phyloP scores from a whole-genome alignment of 179 eudicot genomes.

The Corrigiola litoralis region DNA sequence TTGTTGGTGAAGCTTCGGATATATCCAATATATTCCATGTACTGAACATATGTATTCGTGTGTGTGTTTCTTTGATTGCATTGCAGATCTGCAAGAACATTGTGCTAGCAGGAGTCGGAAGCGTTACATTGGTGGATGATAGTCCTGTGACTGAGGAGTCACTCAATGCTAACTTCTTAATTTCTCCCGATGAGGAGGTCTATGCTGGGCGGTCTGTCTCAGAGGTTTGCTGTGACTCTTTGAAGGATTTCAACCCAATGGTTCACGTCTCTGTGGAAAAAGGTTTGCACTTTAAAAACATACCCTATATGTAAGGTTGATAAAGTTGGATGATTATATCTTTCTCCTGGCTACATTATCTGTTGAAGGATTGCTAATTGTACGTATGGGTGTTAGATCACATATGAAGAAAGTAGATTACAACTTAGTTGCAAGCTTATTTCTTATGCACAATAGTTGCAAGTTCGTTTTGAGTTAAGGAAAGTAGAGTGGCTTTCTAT shows the following conservation, averaged over 20 bases:
- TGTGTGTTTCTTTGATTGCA: not conserved
- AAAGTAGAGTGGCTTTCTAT: not conserved
- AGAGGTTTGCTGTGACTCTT: constrained; percentile 79
- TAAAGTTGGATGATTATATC: not conserved
- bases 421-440: no score
- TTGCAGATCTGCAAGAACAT: constrained; percentile 93
- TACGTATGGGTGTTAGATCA: no score
- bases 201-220: constrained; percentile 58
- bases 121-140: constrained; percentile 76
- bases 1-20: not conserved
- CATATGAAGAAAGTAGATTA: no score
- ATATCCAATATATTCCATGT: not conserved
- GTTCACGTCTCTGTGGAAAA: constrained; percentile 82
- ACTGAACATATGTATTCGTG: not conserved
- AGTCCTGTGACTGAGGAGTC: constrained; percentile 63
- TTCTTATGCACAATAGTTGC: no score
- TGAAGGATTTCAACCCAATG: constrained; percentile 97
- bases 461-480: not conserved
- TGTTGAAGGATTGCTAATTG: not conserved
- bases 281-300: constrained; percentile 32
- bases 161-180: constrained; percentile 67
- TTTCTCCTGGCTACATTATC: not conserved
- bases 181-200: constrained; percentile 44
- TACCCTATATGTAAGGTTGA: not conserved
- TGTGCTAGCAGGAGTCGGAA: constrained; percentile 97